Base-by-base conservation (phyloP, 805 yeast genomes). In the Barnettozyma pratensis region DNA sequence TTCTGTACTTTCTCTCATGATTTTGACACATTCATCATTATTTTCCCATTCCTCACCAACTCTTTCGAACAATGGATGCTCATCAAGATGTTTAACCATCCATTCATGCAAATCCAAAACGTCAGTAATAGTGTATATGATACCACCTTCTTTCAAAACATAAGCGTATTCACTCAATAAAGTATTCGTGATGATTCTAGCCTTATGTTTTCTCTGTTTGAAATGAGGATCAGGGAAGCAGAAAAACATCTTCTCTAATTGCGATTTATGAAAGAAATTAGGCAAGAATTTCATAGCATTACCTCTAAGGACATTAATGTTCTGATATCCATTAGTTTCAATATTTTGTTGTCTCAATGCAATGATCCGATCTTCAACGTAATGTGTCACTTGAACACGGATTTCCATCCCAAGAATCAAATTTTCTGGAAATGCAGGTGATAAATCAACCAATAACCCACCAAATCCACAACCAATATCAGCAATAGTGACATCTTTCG, bases 151-250 rank as follows among this genome's bases (percentile, higher is more conserved):
- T 58, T 74, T 80, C 58, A 94, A 72, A 6, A 85, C 94, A 62
- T 80, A 94, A 3, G 99, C 98, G 64, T 94, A 94, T 67, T 94
- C 99, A 30, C 92, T 78, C 47, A 90, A 73, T 52, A 94, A 71
- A 3, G 98, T 92, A 55, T 82, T 84, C 47, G 99, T 91, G 55
- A 94, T 80, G 62, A 94, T 94, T 72, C 99, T 78, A 6, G 97
- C 97, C 75, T 94, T 94, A 70, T 94, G 99, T 65, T 94, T 94
- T 63, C 98, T 77, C 68, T 89, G 96, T 66, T 94, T 94, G 75
- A 94, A 94, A 67, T 94, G 99, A 7, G 99, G 99, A 68, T 94
- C 99, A n/a, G 99, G 99, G 77, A 94, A 94, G 67, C 99, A 94
- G 72, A 94, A 94, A 71, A 94, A 94, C 79, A 94, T 87, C 73